These are phyloP conservation scores for Xylaria venustula DNA, from an alignment of 495 filamentous ascomycete species.

Conservation along the genomic window DNA sequence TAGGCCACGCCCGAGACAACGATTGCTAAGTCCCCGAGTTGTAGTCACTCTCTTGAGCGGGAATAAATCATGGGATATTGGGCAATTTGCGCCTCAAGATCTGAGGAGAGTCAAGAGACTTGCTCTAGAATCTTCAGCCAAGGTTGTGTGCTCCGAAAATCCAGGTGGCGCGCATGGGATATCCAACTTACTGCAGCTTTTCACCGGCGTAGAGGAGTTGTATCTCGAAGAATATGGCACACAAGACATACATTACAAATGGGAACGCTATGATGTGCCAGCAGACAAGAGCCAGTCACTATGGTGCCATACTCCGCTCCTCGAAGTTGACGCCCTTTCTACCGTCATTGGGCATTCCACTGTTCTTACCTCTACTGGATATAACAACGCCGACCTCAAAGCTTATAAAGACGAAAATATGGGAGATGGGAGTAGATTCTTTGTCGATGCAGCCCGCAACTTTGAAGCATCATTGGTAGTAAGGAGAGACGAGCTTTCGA, in stretches of 20 bases:
- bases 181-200: not conserved
- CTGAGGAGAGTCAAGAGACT: slow-evolving; percentile 1
- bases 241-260: no score
- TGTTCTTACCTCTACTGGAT: not conserved
- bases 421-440: not conserved
- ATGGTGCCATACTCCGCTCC: not conserved
- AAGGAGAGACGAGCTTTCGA: not conserved
- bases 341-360: not conserved
- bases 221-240: not conserved
- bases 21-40: not conserved
- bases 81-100: slow-evolving; percentile 2
- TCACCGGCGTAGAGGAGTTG: not conserved
- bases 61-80: not conserved
- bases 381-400: not conserved
- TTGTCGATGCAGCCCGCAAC: not conserved
- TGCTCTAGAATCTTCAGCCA: not conserved
- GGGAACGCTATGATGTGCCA: no score
- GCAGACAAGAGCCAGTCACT: not conserved
- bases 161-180: not conserved
- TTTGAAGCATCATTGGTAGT: not conserved
- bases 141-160: not conserved
- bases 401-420: not conserved
- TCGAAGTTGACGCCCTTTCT: not conserved
- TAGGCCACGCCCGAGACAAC: not conserved
- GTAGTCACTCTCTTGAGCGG: not conserved